phyloP scores from a whole-genome alignment of 495 filamentous ascomycete genomes.

The Cercophora newfieldiana region DNA sequence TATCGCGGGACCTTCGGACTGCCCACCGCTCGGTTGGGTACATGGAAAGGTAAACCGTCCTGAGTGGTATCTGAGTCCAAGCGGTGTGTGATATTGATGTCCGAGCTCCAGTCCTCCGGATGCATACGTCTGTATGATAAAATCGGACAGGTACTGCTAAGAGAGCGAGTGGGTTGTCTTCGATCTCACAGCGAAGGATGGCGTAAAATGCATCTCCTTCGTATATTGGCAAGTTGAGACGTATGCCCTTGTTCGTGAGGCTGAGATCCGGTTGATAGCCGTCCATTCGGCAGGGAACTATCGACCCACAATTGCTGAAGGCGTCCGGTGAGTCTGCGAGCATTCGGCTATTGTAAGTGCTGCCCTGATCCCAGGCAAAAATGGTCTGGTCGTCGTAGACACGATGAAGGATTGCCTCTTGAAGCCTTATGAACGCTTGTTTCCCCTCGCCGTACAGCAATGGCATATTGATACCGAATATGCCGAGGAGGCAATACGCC shows the following conservation, averaged over 20 bases:
- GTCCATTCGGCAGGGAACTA: neutral
- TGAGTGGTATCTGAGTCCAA: neutral
- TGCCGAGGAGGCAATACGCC: constrained; percentile 28
- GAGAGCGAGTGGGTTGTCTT: neutral
- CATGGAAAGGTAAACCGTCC: neutral
- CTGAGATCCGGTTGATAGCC: neutral
- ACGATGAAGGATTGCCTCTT: constrained; percentile 22
- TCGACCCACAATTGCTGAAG: neutral
- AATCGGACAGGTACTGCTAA: neutral
- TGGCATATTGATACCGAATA: constrained; percentile 28
- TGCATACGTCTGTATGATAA: neutral
- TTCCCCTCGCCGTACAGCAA: constrained; percentile 28
- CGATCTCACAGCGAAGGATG: neutral
- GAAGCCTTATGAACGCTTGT: constrained; percentile 24
- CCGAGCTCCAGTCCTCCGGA: neutral
- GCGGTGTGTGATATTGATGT: neutral
- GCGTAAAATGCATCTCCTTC: neutral
- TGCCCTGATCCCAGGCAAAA: constrained; percentile 15
- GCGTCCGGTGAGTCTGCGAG: neutral
- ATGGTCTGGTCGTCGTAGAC: constrained; percentile 20
- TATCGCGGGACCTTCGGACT: neutral
- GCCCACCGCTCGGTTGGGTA: neutral
- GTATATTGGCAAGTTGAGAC: neutral
- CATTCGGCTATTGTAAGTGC: neutral
- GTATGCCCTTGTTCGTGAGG: neutral